Evolutionary conservation across 495 filamentous ascomycete genomes (phyloP).

Genomic region (Extremus antarcticus): DNA sequence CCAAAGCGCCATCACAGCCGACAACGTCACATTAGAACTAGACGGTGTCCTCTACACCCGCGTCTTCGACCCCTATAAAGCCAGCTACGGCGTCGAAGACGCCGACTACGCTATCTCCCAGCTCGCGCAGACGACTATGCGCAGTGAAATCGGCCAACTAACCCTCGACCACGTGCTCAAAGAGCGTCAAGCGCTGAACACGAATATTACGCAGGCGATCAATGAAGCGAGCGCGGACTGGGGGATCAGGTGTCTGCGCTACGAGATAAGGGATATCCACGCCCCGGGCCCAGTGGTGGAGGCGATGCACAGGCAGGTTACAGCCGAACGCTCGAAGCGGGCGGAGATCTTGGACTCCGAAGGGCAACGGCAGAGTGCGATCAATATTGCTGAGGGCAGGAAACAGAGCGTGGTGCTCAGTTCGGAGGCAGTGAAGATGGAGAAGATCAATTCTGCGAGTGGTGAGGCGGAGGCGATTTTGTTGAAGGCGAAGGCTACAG

Average conservation of each 20-base stretch:
- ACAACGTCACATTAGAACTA: conserved; percentile 93
- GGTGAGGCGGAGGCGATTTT: conserved; percentile 93
- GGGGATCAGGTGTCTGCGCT: conserved; percentile 91
- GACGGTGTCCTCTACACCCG: conserved; percentile 92
- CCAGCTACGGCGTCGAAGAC: conserved; percentile 95
- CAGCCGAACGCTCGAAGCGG: conserved; percentile 89
- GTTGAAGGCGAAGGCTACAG: conserved; percentile 75
- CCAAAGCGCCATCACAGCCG: conserved; percentile 93
- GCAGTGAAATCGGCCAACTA: conserved; percentile 90
- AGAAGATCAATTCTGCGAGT: conserved; percentile 80
- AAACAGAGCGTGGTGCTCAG: conserved; percentile 95
- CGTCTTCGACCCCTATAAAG: conserved; percentile 96
- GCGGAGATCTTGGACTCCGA: conserved; percentile 95
- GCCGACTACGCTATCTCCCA: conserved; percentile 98
- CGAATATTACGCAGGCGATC: conserved; percentile 93
- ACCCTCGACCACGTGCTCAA: conserved; percentile 95
- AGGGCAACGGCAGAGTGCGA: conserved; percentile 88
- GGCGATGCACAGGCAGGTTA: conserved; percentile 97
- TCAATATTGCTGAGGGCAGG: conserved; percentile 94
- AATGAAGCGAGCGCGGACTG: conserved; percentile 95
- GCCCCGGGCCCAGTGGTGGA: conserved; percentile 84
- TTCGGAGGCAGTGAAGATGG: conserved; percentile 78
- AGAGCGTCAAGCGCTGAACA: conserved; percentile 89
- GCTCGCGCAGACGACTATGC: conserved; percentile 97
- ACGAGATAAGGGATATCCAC: conserved; percentile 97